These are phyloP conservation scores for Zopfochytrium polystomum DNA, from an alignment of 371 early-diverging fungal species.

Conservation along the genomic window DNA sequence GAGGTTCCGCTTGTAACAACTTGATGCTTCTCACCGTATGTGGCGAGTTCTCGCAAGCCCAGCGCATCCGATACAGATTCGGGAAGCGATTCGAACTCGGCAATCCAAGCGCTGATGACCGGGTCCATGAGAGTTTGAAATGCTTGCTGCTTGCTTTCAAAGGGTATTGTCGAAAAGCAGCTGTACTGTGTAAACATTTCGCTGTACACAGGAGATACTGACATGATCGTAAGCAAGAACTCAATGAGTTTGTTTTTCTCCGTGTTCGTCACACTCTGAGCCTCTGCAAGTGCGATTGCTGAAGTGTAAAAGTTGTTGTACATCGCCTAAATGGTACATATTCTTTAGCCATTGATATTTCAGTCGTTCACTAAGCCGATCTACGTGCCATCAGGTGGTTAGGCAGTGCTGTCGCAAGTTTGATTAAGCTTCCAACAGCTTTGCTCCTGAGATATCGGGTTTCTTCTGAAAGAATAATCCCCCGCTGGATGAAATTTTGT, in stretches of 20 bases:
- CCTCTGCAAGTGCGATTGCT: constrained; percentile 25
- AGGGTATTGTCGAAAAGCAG: constrained; percentile 10
- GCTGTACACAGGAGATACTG: background rate
- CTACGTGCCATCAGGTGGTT: constrained; percentile 33
- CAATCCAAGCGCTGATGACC: background rate
- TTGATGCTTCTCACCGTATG: too few species aligned
- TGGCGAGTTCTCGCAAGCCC: too few species aligned
- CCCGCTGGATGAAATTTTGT: constrained; percentile 13
- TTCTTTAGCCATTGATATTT: background rate
- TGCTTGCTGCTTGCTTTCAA: constrained; percentile 4
- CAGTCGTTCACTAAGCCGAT: constrained; percentile 11
- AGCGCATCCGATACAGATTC: too few species aligned
- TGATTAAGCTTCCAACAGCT: constrained; percentile 44
- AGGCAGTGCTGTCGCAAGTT: constrained; percentile 50
- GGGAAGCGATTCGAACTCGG: too few species aligned
- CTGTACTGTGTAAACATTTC: constrained; percentile 9
- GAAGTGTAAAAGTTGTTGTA: constrained; percentile 37
- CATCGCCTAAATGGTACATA: constrained; percentile 17
- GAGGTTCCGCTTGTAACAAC: too few species aligned
- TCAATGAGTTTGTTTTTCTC: constrained; percentile 41
- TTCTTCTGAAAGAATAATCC: constrained; percentile 19
- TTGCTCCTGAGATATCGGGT: constrained; percentile 37
- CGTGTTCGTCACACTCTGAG: constrained; percentile 15
- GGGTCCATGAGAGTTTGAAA: constrained; percentile 6
- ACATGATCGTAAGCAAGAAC: constrained; percentile 46